Conservation (phyloP, 306 rosid species). For the Acmispon strigosus region DNA sequence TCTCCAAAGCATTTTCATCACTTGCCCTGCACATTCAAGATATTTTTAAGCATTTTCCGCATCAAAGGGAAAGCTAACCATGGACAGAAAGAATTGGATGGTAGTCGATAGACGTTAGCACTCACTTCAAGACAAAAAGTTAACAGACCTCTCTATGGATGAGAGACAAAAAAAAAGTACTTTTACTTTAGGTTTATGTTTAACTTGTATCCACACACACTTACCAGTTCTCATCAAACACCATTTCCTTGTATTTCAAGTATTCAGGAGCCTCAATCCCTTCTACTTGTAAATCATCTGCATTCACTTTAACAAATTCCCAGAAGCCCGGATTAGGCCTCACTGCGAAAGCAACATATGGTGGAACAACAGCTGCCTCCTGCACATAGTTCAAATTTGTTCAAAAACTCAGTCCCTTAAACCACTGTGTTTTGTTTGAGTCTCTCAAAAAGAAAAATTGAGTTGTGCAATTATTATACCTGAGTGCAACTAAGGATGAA, state of each 20-base stretch:
- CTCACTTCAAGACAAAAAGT: too few relatives aligned
- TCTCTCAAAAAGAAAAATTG: not conserved
- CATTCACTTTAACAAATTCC: conserved; percentile 74
- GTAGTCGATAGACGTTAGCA: too few relatives aligned
- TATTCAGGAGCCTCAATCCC: conserved; percentile 54
- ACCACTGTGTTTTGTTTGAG: not conserved
- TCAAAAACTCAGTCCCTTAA: not conserved
- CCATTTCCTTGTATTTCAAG: conserved; percentile 64
- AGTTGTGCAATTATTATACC: conserved; percentile 27
- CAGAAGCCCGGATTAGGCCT: conserved; percentile 88
- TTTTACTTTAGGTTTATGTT: too few relatives aligned
- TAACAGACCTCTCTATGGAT: too few relatives aligned
- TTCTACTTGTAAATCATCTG: conserved; percentile 66
- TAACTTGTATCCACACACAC: not conserved
- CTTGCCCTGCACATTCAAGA: conserved; percentile 57
- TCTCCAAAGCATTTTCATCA: conserved; percentile 81
- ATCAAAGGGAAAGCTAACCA: not conserved
- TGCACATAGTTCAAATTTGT: conserved; percentile 21
- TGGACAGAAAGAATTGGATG: not conserved
- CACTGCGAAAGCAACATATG: conserved; percentile 74
- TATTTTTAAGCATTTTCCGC: not conserved
- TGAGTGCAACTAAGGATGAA: conserved; percentile 65
- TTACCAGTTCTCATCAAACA: conserved; percentile 33
- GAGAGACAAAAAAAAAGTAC: too few relatives aligned
- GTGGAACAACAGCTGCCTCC: conserved; percentile 85